phyloP scores from a whole-genome alignment of 73 alveolate species.

The Tetrahymena elliotti region DNA sequence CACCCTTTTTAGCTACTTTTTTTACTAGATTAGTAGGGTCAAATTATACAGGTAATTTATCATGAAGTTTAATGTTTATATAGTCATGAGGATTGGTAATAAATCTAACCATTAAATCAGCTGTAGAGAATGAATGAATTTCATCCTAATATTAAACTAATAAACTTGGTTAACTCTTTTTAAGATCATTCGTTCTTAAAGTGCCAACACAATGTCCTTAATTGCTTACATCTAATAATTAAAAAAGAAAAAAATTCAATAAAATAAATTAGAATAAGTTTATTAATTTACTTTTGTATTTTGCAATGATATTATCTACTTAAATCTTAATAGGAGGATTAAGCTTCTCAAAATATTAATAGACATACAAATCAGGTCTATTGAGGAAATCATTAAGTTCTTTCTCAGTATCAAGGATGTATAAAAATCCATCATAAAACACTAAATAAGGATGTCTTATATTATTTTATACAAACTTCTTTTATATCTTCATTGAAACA shows the following conservation, averaged over 20 bases:
- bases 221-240: background rate
- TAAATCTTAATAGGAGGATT: conserved; percentile 3
- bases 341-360: background rate
- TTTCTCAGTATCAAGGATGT: conserved; percentile 1
- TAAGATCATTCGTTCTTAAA: conserved; percentile 52
- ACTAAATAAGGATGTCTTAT: conserved; percentile 15
- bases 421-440: conserved; percentile 20
- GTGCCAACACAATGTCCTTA: conserved; percentile 75
- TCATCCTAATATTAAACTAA: conserved; percentile 47
- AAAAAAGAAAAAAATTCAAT: background rate
- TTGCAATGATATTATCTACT: conserved; percentile 11
- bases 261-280: background rate
- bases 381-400: conserved; percentile 16
- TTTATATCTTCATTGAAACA: conserved; percentile 16
- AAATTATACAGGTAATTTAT: conserved; percentile 43
- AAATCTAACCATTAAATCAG: conserved; percentile 53
- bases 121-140: conserved; percentile 50
- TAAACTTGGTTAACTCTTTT: conserved; percentile 51
- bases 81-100: conserved; percentile 58
- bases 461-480: conserved; percentile 1
- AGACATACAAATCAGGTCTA: conserved; percentile 15
- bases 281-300: conserved; percentile 12
- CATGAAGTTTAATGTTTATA: conserved; percentile 60
- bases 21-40: conserved; percentile 28
- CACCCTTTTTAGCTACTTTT: conserved; percentile 69